Percentiles rank a stretch among this genome's conserved stretches.
Conservation (phyloP, 768 basidiomycete genomes). For the Mycena floridula region DNA sequence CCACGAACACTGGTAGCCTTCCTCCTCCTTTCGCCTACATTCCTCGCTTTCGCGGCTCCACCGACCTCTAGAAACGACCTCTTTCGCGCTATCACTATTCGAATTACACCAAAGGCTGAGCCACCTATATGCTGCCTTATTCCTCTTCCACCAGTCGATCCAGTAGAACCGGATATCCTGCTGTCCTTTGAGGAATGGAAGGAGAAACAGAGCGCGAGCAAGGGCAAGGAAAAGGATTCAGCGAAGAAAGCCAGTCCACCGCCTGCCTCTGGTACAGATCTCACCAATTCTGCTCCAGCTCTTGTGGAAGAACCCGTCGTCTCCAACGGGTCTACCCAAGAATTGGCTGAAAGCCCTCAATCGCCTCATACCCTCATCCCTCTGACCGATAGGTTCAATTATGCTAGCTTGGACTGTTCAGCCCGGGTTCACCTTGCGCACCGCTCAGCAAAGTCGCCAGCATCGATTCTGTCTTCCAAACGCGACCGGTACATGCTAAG, state of each 20-base stretch:
- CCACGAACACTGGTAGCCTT: constrained; percentile 3
- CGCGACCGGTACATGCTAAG: constrained; percentile 96
- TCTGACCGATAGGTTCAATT: constrained; percentile 87
- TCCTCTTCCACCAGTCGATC: constrained; percentile 40
- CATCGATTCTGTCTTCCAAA: constrained; percentile 81
- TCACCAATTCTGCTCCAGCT: neutral
- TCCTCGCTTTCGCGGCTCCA: constrained; percentile 7
- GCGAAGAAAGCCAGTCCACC: too few relatives aligned
- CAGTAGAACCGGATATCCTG: constrained; percentile 55
- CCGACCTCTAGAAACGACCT: constrained; percentile 46
- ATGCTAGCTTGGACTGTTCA: constrained; percentile 88
- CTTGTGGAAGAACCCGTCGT: neutral
- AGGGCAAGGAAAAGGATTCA: too few relatives aligned
- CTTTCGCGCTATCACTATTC: constrained; percentile 50
- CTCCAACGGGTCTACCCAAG: constrained; percentile 13
- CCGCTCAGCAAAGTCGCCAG: constrained; percentile 72
- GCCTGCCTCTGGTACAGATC: neutral
- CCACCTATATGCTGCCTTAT: constrained; percentile 67
- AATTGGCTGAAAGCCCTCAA: constrained; percentile 20
- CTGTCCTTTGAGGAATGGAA: constrained; percentile 91
- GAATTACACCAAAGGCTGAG: constrained; percentile 42
- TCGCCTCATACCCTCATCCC: constrained; percentile 69
- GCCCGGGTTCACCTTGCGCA: constrained; percentile 87
- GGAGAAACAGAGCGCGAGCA: constrained; percentile 47
- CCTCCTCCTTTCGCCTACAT: neutral